Evolutionary conservation across 345 rosid species (phyloP).

Genomic region (Eucalyptus camaldulensis): DNA sequence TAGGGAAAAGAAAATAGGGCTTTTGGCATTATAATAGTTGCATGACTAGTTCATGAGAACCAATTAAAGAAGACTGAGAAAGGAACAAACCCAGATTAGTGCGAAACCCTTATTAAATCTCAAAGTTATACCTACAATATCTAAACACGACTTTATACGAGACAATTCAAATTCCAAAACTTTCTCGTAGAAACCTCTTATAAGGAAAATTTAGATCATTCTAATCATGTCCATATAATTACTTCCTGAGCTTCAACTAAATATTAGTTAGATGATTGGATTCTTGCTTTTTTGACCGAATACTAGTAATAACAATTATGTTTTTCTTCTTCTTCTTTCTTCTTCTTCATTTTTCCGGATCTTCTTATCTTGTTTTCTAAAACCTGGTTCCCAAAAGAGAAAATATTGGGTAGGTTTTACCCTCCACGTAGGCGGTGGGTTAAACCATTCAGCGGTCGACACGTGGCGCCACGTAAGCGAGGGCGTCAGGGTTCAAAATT

Average conservation of each 20-base stretch:
- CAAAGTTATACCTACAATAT: neutral
- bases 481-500: too few species aligned
- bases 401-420: too few species aligned
- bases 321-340: neutral
- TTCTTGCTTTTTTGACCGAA: neutral
- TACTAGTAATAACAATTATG: neutral
- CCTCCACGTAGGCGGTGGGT: too few species aligned
- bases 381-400: neutral
- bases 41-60: neutral
- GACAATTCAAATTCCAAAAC: neutral
- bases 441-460: too few species aligned
- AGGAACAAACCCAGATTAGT: neutral
- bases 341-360: too few species aligned
- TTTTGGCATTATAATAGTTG: neutral
- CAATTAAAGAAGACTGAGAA: neutral
- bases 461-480: too few species aligned
- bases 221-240: neutral
- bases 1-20: neutral
- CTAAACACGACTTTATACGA: too few species aligned
- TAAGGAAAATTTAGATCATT: neutral
- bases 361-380: neutral
- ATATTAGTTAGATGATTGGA: neutral
- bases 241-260: neutral
- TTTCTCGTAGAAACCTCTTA: fast-evolving
- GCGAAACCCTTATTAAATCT: neutral